Conservation (phyloP, 306 rosid species). For the Lathyrus sativus region DNA sequence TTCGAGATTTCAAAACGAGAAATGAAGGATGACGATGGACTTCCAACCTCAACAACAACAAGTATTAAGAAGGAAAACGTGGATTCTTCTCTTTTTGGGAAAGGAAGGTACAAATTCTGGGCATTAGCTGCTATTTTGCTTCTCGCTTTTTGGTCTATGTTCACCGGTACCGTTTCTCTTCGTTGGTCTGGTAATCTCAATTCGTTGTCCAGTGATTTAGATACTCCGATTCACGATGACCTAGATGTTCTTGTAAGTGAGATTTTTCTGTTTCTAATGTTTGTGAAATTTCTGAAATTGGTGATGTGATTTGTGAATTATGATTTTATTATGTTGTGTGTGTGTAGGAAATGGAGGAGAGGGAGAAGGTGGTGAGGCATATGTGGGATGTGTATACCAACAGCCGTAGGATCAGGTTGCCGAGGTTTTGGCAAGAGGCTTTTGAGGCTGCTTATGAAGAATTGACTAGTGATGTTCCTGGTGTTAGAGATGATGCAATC, state of each 20-base stretch:
- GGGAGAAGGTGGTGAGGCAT: constrained; percentile 95
- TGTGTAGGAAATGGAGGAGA: constrained; percentile 94
- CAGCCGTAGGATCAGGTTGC: constrained; percentile 86
- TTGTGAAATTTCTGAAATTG: neutral
- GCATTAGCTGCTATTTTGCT: constrained; percentile 89
- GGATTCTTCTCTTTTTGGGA: constrained; percentile 64
- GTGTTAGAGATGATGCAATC: constrained; percentile 77
- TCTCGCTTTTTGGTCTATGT: constrained; percentile 97
- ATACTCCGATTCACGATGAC: constrained; percentile 73
- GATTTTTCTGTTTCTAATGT: no score
- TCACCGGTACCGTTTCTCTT: constrained; percentile 94
- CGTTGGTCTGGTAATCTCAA: constrained; percentile 93
- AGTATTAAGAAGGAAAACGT: constrained; percentile 59
- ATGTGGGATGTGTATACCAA: constrained; percentile 98
- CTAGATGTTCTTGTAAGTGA: constrained; percentile 88
- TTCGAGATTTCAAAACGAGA: constrained; percentile 50
- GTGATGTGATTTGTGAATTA: neutral
- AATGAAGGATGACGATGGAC: constrained; percentile 88
- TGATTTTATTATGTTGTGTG: neutral
- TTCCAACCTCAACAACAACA: constrained; percentile 62
- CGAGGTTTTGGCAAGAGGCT: constrained; percentile 93
- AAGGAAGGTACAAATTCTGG: constrained; percentile 92
- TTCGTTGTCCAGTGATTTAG: constrained; percentile 61
- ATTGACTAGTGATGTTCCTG: constrained; percentile 73
- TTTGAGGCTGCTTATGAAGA: constrained; percentile 97